These are phyloP conservation scores for Graphilbum fragrans DNA, from an alignment of 2,329 filamentous ascomycete genomes.

Conservation along the genomic window DNA sequence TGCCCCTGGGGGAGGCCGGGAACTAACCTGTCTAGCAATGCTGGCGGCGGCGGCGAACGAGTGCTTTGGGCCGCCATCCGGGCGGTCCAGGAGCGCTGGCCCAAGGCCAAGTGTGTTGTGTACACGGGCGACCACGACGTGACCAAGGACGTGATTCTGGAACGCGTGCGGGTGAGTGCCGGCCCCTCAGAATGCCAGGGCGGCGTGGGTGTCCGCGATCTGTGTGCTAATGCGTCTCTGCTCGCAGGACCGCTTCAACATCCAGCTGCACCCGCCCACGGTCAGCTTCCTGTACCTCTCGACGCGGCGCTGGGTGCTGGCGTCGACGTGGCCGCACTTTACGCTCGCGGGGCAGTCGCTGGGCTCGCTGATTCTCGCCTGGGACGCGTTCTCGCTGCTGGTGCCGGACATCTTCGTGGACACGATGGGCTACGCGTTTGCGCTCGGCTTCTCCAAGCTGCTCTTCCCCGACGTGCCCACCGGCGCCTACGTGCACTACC, in stretches of 20 bases:
- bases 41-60: conserved; percentile 87
- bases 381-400: conserved; percentile 84
- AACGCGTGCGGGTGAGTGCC: conserved; percentile 53
- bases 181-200: not conserved
- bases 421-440: conserved; percentile 96
- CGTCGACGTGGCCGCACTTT: conserved; percentile 81
- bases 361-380: conserved; percentile 75
- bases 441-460: conserved; percentile 68
- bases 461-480: conserved; percentile 74
- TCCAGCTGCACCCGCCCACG: conserved; percentile 70
- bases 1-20: not conserved
- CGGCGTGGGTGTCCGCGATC: no score
- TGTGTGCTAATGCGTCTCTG: not conserved
- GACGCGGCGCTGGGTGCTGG: conserved; percentile 74
- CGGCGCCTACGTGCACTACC: conserved; percentile 92
- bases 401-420: conserved; percentile 92
- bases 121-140: conserved; percentile 94
- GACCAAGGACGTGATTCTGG: conserved; percentile 66
- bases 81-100: conserved; percentile 81
- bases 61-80: conserved; percentile 94
- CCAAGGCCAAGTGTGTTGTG: conserved; percentile 76
- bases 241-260: conserved; percentile 73
- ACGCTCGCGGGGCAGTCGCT: conserved; percentile 90
- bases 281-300: conserved; percentile 85
- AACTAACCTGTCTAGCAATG: conserved; percentile 51